These are phyloP conservation scores for Hymenoscyphus infarciens DNA, from an alignment of 2,329 filamentous ascomycete genomes.

Conservation along the genomic window DNA sequence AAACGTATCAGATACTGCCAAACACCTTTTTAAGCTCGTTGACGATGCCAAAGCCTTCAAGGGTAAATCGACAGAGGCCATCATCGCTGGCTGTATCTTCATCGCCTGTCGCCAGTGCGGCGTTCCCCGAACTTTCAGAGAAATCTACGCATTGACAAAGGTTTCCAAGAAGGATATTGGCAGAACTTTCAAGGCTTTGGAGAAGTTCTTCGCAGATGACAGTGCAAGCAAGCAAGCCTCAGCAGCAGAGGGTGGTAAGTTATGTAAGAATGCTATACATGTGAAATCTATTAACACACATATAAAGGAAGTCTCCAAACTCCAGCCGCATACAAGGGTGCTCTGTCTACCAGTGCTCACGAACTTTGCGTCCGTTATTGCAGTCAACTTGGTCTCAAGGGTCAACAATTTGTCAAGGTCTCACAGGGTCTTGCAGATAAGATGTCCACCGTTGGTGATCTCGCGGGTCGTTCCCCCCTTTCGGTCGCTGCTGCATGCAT, in stretches of 20 bases:
- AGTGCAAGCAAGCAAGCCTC: constrained; percentile 54
- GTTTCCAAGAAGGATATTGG: constrained; percentile 98
- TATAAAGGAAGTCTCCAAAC: constrained; percentile 25
- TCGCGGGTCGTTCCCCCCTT: constrained; percentile 85
- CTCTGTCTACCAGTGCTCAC: constrained; percentile 72
- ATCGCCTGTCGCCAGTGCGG: constrained; percentile 90
- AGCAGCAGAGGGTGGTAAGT: constrained; percentile 54
- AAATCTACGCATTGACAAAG: constrained; percentile 89
- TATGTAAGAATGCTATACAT: constrained; percentile 24
- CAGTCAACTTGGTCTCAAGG: constrained; percentile 70
- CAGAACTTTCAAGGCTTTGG: constrained; percentile 87
- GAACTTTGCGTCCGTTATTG: constrained; percentile 90
- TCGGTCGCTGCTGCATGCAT: constrained; percentile 95
- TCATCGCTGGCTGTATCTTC: constrained; percentile 96
- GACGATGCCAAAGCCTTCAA: constrained; percentile 93
- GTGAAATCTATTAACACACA: constrained; percentile 32
- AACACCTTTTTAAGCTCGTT: constrained; percentile 91
- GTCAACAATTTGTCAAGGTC: constrained; percentile 73
- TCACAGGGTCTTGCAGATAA: constrained; percentile 74
- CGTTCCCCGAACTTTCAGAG: constrained; percentile 84
- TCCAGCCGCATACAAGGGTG: constrained; percentile 64
- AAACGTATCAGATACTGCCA: constrained; percentile 82
- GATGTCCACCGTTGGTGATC: constrained; percentile 71
- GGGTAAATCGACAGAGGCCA: constrained; percentile 88
- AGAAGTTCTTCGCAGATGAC: constrained; percentile 79